Evolutionary conservation across 2,329 filamentous ascomycete genomes (phyloP).

Genomic region (Alternaria viburni): DNA sequence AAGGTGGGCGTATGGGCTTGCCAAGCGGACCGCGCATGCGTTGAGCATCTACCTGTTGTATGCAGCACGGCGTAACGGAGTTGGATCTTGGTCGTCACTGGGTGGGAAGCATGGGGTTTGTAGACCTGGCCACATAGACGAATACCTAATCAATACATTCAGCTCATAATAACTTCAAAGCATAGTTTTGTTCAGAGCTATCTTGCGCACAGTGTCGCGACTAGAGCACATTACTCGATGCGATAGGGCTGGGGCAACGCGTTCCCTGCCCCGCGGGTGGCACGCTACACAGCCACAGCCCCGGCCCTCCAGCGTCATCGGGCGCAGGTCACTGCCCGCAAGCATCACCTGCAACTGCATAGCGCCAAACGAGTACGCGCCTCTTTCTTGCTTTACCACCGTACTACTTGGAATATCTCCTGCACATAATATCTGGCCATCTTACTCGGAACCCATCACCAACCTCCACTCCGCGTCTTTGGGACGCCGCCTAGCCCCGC

Average conservation of each 20-base stretch:
- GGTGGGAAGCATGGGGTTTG: constrained; percentile 1
- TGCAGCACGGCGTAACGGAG: constrained; percentile 28
- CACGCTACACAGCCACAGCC: too few relatives aligned
- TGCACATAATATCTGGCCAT: neutral
- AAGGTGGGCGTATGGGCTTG: constrained; percentile 44
- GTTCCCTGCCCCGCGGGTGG: neutral
- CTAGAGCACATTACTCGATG: neutral
- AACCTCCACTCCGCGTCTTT: constrained; percentile 1
- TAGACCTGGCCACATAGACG: constrained; percentile 3
- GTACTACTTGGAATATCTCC: neutral
- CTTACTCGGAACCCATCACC: neutral
- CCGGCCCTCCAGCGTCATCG: too few relatives aligned
- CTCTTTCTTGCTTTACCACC: neutral
- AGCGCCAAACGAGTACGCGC: constrained; percentile 11
- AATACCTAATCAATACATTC: constrained; percentile 4
- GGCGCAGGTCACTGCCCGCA: neutral
- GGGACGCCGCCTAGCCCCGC: constrained; percentile 19
- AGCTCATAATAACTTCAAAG: neutral
- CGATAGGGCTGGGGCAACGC: neutral
- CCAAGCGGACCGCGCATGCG: constrained; percentile 50
- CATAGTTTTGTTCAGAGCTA: neutral
- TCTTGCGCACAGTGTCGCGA: neutral
- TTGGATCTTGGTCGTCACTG: constrained; percentile 8
- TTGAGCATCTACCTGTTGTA: constrained; percentile 14
- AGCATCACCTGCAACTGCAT: constrained; percentile 22